A percentile compares a stretch with the other conserved stretches of the same genome.
These are phyloP conservation scores for Lagenidium giganteum DNA, from an alignment of 352 stramenopile species.

Conservation along the genomic window DNA sequence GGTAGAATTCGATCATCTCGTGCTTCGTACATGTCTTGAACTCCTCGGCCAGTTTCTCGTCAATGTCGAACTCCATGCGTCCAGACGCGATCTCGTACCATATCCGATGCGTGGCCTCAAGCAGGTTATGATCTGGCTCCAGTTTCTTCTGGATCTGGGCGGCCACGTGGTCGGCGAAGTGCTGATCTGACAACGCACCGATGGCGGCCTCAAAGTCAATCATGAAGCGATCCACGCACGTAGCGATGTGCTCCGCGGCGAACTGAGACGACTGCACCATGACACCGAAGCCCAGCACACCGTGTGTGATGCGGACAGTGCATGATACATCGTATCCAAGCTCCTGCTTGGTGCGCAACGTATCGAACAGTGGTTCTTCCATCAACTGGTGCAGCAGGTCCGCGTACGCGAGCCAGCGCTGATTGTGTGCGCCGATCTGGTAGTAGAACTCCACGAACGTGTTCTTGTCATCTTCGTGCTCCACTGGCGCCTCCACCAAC, in stretches of 20 bases:
- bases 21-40: conserved; percentile 44
- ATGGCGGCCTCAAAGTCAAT: conserved; percentile 60
- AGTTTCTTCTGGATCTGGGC: conserved; percentile 62
- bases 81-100: conserved; percentile 69
- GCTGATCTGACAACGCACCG: conserved; percentile 40
- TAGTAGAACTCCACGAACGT: conserved; percentile 74
- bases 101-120: conserved; percentile 53
- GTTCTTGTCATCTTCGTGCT: conserved; percentile 66
- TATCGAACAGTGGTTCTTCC: conserved; percentile 80
- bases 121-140: conserved; percentile 62
- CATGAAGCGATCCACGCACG: conserved; percentile 57
- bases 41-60: conserved; percentile 50
- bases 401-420: conserved; percentile 43
- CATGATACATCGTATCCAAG: conserved; percentile 84
- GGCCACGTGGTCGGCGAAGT: conserved; percentile 59
- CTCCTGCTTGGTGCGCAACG: conserved; percentile 77
- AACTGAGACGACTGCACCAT: conserved; percentile 72
- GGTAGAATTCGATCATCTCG: conserved; percentile 43
- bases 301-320: conserved; percentile 59
- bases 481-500: conserved; percentile 43
- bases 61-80: conserved; percentile 50
- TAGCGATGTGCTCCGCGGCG: conserved; percentile 39
- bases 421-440: conserved; percentile 55
- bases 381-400: conserved; percentile 78
- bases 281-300: conserved; percentile 65